Evolutionary conservation across 2,329 filamentous ascomycete genomes (phyloP), one percentile per base, ranked within the genome.

Genomic region (Arthrinium puccinioides): DNA sequence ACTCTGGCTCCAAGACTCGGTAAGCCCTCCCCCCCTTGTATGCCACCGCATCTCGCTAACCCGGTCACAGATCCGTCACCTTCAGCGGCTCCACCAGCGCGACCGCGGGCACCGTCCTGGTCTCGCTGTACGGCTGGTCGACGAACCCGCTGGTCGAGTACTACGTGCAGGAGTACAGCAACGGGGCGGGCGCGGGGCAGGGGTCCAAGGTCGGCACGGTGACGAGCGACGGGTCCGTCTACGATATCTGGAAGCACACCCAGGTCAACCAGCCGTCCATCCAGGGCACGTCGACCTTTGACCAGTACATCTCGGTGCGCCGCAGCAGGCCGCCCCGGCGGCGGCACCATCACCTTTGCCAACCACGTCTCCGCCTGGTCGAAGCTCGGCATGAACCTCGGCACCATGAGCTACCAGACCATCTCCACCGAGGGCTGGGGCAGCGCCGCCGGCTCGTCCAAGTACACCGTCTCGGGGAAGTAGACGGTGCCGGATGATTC

Each of bases 351-450:
- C 43, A 72, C 62, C 18, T 61, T 62, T 5, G 56, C 51, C 36
- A 70, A 66, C 44, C 72, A 75, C 54, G 73, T 76, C 45, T 59
- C 67, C 44, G 69, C 67, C 6, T 76, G 72, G 72, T 50, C 52
- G 10, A 59, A 59, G 43, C 45, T 52, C 13, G 71, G 71, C 11
- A 50, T 72, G 52, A 63, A 63, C 39, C 47, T 74, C 16, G 71
- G 71, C 4, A 54, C 48, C 21, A 60, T 64, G 45, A 58, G 74
- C 53, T 74, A 74, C 52, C 64, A 68, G 62, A 69, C 74, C 40
- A 47, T 72, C 15, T 70, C 70, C 4, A 69, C 65, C 1, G 70
- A 74, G 53, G 69, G 69, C 4, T 72, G 55, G 56, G 47, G 51
- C 37, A 51, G 37, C 31, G 54, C 54, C 0, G 51, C 44, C 6